phyloP scores from a whole-genome alignment of 2,329 filamentous ascomycete genomes.

The Fusarium pseudocircinatum region DNA sequence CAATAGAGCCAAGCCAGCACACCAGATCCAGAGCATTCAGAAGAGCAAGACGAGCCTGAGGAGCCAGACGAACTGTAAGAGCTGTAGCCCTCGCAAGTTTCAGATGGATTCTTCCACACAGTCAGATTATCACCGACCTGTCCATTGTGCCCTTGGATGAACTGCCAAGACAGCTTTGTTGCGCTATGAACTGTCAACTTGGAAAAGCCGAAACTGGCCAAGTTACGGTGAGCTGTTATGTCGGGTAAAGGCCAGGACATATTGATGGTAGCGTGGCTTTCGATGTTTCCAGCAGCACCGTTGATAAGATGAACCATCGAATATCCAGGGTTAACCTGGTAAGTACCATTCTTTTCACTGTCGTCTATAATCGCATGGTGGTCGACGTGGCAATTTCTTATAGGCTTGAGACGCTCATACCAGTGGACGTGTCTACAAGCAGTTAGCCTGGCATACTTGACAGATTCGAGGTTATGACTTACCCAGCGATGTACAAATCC shows the following conservation, averaged over 20 bases:
- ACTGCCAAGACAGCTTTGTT: not conserved
- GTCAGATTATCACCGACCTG: fast-evolving
- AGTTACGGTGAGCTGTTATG: not conserved
- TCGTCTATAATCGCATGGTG: fast-evolving
- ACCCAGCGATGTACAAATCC: not conserved
- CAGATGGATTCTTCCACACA: not conserved
- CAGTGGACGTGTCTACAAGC: not conserved
- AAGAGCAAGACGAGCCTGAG: fast-evolving
- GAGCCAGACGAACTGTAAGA: fast-evolving
- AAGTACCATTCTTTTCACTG: not conserved
- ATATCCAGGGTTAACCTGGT: not conserved
- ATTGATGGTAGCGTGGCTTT: not conserved
- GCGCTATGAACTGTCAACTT: not conserved
- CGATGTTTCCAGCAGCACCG: not conserved
- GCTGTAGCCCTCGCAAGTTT: not conserved
- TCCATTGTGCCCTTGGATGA: not conserved
- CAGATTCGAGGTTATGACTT: fast-evolving
- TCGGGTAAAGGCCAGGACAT: fast-evolving
- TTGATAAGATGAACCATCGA: not conserved
- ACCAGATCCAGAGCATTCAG: not conserved
- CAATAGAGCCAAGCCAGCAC: not conserved
- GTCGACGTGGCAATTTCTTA: not conserved
- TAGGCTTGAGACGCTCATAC: conserved; percentile 3
- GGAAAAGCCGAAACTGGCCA: not conserved
- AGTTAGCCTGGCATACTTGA: not conserved